Evolutionary conservation across 2,329 filamentous ascomycete species (phyloP).

Genomic region (Neospermospora avenae): DNA sequence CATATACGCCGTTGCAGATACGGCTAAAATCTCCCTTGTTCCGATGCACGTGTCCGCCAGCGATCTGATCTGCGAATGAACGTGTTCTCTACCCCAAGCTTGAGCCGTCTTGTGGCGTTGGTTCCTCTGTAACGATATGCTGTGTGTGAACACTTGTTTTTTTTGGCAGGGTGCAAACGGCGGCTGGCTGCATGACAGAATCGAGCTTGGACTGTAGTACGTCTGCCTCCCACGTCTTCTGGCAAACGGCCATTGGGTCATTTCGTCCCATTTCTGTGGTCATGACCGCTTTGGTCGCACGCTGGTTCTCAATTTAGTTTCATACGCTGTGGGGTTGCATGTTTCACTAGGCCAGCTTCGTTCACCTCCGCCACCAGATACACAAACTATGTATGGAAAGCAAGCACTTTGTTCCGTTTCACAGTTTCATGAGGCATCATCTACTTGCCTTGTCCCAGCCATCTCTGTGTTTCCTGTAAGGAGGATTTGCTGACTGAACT

Average conservation of each 20-base stretch:
- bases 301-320: constrained; percentile 7
- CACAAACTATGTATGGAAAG: constrained; percentile 3
- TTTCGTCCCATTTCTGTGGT: constrained; percentile 10
- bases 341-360: neutral
- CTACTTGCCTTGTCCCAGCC: constrained; percentile 13
- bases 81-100: constrained; percentile 23
- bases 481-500: neutral
- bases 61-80: constrained; percentile 21
- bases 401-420: constrained; percentile 3
- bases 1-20: constrained; percentile 8
- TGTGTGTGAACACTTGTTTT: constrained; percentile 10
- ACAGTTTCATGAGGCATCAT: neutral
- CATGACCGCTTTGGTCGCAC: constrained; percentile 22
- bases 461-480: constrained; percentile 2
- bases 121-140: constrained; percentile 12
- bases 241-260: constrained; percentile 24
- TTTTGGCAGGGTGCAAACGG: constrained; percentile 24
- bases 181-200: constrained; percentile 22
- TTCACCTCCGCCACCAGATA: neutral
- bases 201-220: constrained; percentile 19
- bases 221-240: neutral
- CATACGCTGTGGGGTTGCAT: neutral
- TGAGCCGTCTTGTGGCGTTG: constrained; percentile 10
- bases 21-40: constrained; percentile 14
- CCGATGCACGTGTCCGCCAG: constrained; percentile 23